Evolutionary conservation across 2,329 filamentous ascomycete genomes (phyloP), one percentile per base, ranked within the genome.

Genomic region (Xenoacremonium recifei): DNA sequence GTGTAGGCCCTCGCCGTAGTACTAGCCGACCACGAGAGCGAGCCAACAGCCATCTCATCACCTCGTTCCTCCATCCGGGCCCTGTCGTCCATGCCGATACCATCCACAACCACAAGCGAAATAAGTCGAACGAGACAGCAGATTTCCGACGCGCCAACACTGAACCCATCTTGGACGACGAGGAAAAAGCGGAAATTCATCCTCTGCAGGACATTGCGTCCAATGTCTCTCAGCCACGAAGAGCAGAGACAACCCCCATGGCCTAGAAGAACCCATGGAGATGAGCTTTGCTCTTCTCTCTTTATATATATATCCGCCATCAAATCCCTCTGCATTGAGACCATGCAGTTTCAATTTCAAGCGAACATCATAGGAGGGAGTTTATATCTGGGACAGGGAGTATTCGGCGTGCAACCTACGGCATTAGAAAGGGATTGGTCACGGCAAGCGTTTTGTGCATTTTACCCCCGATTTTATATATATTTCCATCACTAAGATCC

Each of bases 41-140:
- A n/a, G 50, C 56, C 27, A 67, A 69, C 35, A 65, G 65, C 45
- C 73, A 69, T 48, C 49, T 77, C 4, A 54, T 77, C 19, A 60
- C 69, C 5, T 66, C 70, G 36, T 63, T 78, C 19, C 57, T 78
- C 11, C 75, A 75, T 35, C 75, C 73, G 0, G 75, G 75, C 0
- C 75, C 75, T 1, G 59, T 60, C 7, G 51, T 70, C 5, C 61
- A 62, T 13, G 62, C 57, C 6, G 59, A 64, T 13, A 46, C 48
- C 31, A 55, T 49, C n/a, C 57, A 52, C 23, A 48, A 48, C 3
- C 60, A 60, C 34, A 58, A 54, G 31, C 56, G 61, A 17, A 48
- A 44, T 12, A 54, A 47, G n/a, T 67, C 65, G 5, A 9, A 7
- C 16, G 52, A 39, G 9, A 51, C 54, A 12, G 50, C 53, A 6